These are phyloP conservation scores for Postia placenta DNA, from an alignment of 768 basidiomycete genomes.

Conservation along the genomic window DNA sequence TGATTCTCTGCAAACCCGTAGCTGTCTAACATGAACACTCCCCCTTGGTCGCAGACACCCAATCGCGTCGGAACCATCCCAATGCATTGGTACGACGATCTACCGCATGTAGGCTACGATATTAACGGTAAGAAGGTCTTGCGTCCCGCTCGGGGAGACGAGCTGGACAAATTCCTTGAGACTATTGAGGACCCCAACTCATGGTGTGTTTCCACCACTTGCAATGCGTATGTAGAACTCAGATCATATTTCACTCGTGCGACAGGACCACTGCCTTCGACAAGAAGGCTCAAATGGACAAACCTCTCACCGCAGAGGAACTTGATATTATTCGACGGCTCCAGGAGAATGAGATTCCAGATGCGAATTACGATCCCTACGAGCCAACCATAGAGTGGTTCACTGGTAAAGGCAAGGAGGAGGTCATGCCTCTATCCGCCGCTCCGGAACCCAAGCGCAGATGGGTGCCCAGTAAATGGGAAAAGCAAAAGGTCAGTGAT, in stretches of 20 bases:
- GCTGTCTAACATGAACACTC: not conserved
- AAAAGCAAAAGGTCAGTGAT: conserved; percentile 85
- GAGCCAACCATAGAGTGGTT: conserved; percentile 96
- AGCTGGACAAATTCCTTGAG: conserved; percentile 92
- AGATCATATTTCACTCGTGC: not conserved
- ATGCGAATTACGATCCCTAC: conserved; percentile 86
- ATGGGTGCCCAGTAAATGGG: conserved; percentile 99
- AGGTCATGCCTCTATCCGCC: conserved; percentile 86
- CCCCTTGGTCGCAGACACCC: conserved; percentile 51
- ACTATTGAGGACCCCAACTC: conserved; percentile 88
- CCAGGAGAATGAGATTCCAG: conserved; percentile 89
- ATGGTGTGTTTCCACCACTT: conserved; percentile 40
- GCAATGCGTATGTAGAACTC: not conserved
- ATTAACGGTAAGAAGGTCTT: conserved; percentile 92
- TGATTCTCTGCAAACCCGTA: conserved; percentile 7
- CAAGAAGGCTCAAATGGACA: conserved; percentile 79
- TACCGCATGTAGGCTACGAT: conserved; percentile 98
- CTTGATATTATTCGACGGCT: conserved; percentile 90
- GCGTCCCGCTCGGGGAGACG: conserved; percentile 91
- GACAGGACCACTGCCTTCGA: conserved; percentile 89
- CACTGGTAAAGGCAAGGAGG: conserved; percentile 91
- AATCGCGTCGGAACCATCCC: conserved; percentile 95
- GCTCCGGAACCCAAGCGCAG: conserved; percentile 94
- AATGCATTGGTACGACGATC: conserved; percentile 98
- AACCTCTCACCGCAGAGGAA: conserved; percentile 82